Conservation (phyloP, 2,329 filamentous ascomycete genomes). For the Calonectria crousiana region DNA sequence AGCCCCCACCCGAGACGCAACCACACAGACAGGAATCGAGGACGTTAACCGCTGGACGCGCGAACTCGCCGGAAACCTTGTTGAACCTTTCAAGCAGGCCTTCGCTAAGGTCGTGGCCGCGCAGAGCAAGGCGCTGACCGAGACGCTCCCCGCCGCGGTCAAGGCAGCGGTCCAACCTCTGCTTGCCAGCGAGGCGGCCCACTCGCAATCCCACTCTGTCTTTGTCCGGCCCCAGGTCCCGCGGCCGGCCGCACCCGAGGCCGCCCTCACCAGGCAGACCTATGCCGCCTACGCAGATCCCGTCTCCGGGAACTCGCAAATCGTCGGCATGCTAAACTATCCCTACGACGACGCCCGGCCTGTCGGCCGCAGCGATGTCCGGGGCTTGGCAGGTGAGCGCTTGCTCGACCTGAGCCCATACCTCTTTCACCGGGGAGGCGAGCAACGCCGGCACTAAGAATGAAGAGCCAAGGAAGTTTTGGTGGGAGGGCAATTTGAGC, state of each 20-base stretch:
- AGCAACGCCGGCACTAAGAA: neutral
- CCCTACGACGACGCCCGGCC: neutral
- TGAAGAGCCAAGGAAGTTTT: neutral
- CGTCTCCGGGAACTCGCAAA: neutral
- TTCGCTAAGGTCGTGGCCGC: neutral
- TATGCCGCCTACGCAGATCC: neutral
- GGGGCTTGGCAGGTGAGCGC: neutral
- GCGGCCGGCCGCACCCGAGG: neutral
- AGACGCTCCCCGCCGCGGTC: neutral
- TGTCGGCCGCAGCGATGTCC: neutral
- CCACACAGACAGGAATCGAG: slow-evolving; percentile 18
- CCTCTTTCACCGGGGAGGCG: neutral
- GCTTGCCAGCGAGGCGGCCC: neutral
- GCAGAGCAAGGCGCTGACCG: neutral
- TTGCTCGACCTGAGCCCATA: neutral
- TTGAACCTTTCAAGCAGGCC: neutral
- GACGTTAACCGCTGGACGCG: neutral
- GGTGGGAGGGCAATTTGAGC: neutral
- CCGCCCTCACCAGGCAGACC: neutral
- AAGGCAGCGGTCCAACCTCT: neutral
- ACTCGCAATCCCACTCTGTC: neutral
- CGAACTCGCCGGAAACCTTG: neutral
- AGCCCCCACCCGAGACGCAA: neutral
- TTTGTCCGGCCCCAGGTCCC: neutral
- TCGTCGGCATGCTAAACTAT: neutral